phyloP scores from a whole-genome alignment of 495 filamentous ascomycete species.

The Hypoxylon lenormandii region DNA sequence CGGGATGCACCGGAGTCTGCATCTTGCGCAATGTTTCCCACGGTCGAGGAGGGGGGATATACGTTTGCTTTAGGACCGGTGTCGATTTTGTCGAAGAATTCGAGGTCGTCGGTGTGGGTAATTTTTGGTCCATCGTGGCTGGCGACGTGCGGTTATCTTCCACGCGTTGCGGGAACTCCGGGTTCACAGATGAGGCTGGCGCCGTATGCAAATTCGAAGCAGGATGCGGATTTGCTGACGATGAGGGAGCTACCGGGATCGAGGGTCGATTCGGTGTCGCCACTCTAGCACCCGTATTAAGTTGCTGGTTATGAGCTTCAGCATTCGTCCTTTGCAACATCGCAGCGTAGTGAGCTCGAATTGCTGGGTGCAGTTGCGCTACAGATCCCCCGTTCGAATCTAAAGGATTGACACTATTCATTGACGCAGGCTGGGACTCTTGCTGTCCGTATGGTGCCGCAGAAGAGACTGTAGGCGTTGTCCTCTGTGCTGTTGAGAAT shows the following conservation, averaged over 20 bases:
- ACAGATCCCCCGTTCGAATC: constrained; percentile 41
- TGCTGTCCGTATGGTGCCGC: background rate
- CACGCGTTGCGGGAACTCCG: constrained; percentile 1
- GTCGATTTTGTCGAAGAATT: constrained; percentile 13
- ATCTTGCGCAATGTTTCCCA: constrained; percentile 48
- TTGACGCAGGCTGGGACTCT: constrained; percentile 26
- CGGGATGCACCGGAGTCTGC: constrained; percentile 29
- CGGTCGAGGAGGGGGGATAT: constrained; percentile 49
- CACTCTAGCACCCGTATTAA: background rate
- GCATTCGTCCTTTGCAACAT: constrained; percentile 50
- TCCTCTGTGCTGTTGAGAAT: constrained; percentile 12
- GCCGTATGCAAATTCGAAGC: constrained; percentile 7
- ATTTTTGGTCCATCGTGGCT: constrained; percentile 10
- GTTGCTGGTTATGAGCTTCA: constrained; percentile 30
- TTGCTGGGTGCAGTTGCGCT: constrained; percentile 60
- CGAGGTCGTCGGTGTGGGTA: constrained; percentile 5
- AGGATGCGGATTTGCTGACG: constrained; percentile 3
- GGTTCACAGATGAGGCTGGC: constrained; percentile 13
- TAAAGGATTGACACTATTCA: constrained; percentile 19
- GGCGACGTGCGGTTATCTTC: background rate
- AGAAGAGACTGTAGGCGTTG: background rate
- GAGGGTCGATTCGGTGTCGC: constrained; percentile 9
- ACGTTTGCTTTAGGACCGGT: constrained; percentile 34
- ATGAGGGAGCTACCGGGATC: background rate
- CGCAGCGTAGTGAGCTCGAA: constrained; percentile 57